Evolutionary conservation across 805 yeast species (phyloP), one percentile per base, ranked within the genome.

Genomic region (Teunomyces tritomae): DNA sequence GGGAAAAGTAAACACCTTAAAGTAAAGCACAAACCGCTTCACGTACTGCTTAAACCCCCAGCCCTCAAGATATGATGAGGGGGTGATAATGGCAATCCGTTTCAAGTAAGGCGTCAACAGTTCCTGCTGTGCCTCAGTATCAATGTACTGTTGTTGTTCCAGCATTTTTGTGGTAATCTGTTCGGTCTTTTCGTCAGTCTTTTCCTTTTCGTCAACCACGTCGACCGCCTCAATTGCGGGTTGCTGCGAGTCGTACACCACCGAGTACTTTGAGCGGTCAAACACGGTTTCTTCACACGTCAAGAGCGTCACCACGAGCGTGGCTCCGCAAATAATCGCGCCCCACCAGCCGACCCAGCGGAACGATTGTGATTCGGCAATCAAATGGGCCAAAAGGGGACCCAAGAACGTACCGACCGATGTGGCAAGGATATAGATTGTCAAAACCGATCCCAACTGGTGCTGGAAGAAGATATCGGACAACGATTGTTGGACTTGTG

Each of bases 301-400:
- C 48, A 81, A 61, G 45, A 72, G 63, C 67, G 62, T 57, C 57
- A 68, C 55, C 62, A 67, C 37, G 59, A 73, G 56, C 64, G 74
- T 45, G 55, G 76, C 79, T 20, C 68, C 70, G 43, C 75, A 73
- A 41, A 82, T 74, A 43, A 67, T 58, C 9, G 59, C 71, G 14
- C 78, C 76, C 45, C 76, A 67, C 65, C 79, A 68, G 50, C 80
- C 76, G 8, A 76, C 79, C 83, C 82, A 79, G 51, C 73, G 60
- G 74, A 82, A 82, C 5, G 79, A 77, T 26, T 71, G 64, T 27
- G 71, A 73, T 43, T 75, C 72, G 28, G 73, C 71, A 47, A 82
- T 77, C 53, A 78, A 77, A 9, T 85, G 85, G 9, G 84, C 83
- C 42, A 81, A 70, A 55, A 82, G 67, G 4, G 86, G 85, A 3